Conservation (phyloP, 2,329 filamentous ascomycete genomes). For the Bisporella sp. region DNA sequence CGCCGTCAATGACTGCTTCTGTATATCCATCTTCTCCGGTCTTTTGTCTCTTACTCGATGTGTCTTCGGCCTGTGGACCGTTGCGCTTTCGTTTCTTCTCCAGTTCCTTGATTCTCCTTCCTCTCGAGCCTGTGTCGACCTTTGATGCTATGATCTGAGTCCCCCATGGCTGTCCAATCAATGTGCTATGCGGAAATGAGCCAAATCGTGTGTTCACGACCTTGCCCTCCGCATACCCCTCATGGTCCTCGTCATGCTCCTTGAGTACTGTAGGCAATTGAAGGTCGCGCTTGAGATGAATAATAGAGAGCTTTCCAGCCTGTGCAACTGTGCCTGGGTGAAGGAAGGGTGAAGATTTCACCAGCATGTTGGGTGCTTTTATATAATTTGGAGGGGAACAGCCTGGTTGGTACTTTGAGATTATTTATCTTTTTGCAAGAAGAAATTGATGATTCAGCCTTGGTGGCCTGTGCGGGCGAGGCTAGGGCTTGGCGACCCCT, state of each 20-base stretch:
- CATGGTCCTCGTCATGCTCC: conserved; percentile 52
- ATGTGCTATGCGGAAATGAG: conserved; percentile 74
- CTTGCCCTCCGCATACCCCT: conserved; percentile 69
- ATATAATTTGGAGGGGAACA: too few species aligned
- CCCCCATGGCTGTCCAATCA: conserved; percentile 79
- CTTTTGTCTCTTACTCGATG: conserved; percentile 7
- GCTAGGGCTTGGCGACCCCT: too few species aligned
- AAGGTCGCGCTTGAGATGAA: conserved; percentile 84
- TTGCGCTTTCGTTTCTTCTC: conserved; percentile 38
- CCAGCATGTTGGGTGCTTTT: conserved; percentile 14
- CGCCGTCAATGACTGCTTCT: conserved; percentile 14
- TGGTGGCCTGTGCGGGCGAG: too few species aligned
- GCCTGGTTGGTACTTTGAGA: too few species aligned
- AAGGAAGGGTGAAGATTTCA: conserved; percentile 67
- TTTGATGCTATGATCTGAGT: conserved; percentile 84
- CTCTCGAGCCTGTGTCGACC: conserved; percentile 86
- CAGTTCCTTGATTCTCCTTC: conserved; percentile 62
- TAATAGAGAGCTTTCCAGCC: conserved; percentile 65
- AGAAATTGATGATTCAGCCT: too few species aligned
- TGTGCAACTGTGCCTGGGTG: conserved; percentile 57
- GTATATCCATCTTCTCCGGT: conserved; percentile 20
- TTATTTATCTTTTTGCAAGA: too few species aligned
- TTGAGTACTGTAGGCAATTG: conserved; percentile 69
- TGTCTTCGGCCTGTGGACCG: conserved; percentile 23
- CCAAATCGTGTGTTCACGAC: conserved; percentile 91